Base-by-base conservation (phyloP, 192 early-diverging fungal genomes). In the Piromyces finnis region DNA sequence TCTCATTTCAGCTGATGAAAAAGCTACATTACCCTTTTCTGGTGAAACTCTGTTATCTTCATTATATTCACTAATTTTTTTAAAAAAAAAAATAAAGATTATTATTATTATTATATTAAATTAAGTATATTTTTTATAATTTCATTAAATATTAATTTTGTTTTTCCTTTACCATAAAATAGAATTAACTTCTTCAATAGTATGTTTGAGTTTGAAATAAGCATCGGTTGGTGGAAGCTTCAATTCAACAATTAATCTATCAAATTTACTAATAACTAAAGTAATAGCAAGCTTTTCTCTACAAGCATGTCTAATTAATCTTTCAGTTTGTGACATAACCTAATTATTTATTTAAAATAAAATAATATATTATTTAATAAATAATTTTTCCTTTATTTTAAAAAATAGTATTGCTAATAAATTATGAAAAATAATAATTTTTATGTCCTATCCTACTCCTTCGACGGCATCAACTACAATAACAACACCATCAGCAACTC, bases 191-290 rank as follows among this genome's bases (percentile, higher is more conserved):
- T 98, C 95, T 84, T 98, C 97, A 79, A 98, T 94, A 5, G 95
- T 96, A 85, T 97, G 93, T 81, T 91, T 94, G 68, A 99, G 86
- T 85, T 98, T 98, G 86, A 96, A 94, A 85, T 98, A 99, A 13
- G 97, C 97, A 87, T 98, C 98, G 15, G 88, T 91, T 14, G 98
- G 98, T 29, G 98, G 98, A 37, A 99, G 87, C 80, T 96, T 97
- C 26, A 99, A 88, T 84, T 99, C 98, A 29, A 98, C 78, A 41
- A 99, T 98, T 79, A 99, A 86, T n/a, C 98, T 92, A 87, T 99
- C 98, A 12, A 99, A 90, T 87, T 99, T 99, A 92, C 95, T 98
- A 79, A 99, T 87, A n/a, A 98, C 92, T 77, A 99, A 86, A 6
- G 92, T 92, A 78, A 99, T 88, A 27, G 90, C 85, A 29, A 98